Conservation (phyloP, 257 asterid genomes). For the Penstemon davidsonii region DNA sequence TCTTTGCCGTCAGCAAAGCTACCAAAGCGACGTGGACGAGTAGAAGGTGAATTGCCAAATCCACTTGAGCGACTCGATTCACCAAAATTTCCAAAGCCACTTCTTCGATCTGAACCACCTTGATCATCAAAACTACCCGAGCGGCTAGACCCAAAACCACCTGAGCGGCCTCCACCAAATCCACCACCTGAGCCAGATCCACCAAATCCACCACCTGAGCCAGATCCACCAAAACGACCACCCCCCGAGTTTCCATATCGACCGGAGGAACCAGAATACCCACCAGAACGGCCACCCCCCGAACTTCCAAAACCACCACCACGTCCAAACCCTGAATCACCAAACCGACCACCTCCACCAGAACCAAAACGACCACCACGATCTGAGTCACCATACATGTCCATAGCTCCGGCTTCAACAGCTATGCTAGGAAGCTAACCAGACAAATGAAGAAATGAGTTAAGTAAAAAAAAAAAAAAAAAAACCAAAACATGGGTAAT, state of each 20-base stretch:
- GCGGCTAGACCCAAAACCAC: slow-evolving; percentile 46
- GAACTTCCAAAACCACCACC: slow-evolving; percentile 54
- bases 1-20: slow-evolving; percentile 33
- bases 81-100: slow-evolving; percentile 48
- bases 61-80: slow-evolving; percentile 43
- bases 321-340: slow-evolving; percentile 62
- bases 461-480: background rate
- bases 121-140: slow-evolving; percentile 50
- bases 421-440: slow-evolving; percentile 68
- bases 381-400: slow-evolving; percentile 48
- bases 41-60: slow-evolving; percentile 36
- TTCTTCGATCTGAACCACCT: slow-evolving; percentile 44
- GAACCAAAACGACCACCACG: slow-evolving; percentile 41
- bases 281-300: slow-evolving; percentile 32
- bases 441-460: slow-evolving; percentile 3
- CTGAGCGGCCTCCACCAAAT: slow-evolving; percentile 55
- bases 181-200: slow-evolving; percentile 44
- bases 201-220: slow-evolving; percentile 52
- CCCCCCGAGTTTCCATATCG: slow-evolving; percentile 28
- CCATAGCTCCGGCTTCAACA: slow-evolving; percentile 57
- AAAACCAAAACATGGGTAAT: background rate
- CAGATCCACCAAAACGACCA: slow-evolving; percentile 45
- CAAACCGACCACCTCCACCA: slow-evolving; percentile 53
- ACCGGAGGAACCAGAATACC: slow-evolving; percentile 2
- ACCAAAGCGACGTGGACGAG: slow-evolving; percentile 44